Evolutionary conservation across 306 rosid species (phyloP), one percentile per base, ranked within the genome.

Genomic region (Medicago arabica): DNA sequence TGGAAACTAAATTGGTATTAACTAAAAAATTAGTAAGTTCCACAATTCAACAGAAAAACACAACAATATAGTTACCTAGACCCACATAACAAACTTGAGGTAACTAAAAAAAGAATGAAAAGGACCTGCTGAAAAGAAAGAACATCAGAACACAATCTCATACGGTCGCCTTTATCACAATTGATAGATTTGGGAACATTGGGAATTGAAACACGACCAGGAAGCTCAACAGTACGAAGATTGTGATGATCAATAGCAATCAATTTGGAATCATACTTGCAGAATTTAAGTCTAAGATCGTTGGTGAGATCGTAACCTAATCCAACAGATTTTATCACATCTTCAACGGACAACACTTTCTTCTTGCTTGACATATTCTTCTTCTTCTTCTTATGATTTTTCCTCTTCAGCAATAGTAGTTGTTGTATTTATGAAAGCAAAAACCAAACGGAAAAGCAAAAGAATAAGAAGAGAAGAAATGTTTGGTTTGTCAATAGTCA

Each of bases 121-220:
- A 21, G 10, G 1, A 92, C 96, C 96, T 90, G 94, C 79, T 90
- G 98, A 80, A 93, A 93, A 57, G 96, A 83, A 77, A 89, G 88
- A 38, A 87, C 88, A 77, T 90, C 98, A 16, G 93, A 89, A 81
- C 85, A 88, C 43, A 90, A 78, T 71, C 98, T 78, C 85, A 81
- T 79, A 71, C 94, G 96, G 34, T 92, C 98, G 25, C 98, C 98
- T 84, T 92, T 92, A 62, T 90, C 98, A 38, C 92, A 90, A 15
- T 90, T 90, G 67, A 93, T 89, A 49, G 92, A 90, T 79, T 87
- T 90, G 78, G 98, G 92, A 12, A 92, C 98, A 51, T 79, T 82
- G 6, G 83, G 86, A 53, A 90, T 75, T 8, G 88, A 82, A 83
- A 93, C 57, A 8, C 91, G 91, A 3, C 88, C 88, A 0, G 91